Evolutionary conservation across 1,284 basidiomycete species (phyloP).

Genomic region (Heterobasidion occidentale): DNA sequence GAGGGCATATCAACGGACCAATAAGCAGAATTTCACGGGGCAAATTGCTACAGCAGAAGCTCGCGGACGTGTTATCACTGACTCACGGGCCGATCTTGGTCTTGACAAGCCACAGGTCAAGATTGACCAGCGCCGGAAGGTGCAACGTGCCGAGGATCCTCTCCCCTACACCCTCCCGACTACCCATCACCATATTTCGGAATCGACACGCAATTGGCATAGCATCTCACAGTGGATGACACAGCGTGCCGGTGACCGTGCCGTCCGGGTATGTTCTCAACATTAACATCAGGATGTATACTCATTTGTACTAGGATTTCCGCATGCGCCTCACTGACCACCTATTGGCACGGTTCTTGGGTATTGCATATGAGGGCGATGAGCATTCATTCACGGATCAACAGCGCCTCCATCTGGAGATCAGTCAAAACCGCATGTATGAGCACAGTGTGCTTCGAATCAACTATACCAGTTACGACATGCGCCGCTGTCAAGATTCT

Average conservation of each 20-base stretch:
- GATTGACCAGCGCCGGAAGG: background rate
- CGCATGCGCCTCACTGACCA: background rate
- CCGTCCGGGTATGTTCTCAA: background rate
- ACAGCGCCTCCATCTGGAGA: slow-evolving; percentile 9
- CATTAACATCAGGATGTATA: background rate
- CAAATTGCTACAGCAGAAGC: background rate
- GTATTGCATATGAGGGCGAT: background rate
- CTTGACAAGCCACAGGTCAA: background rate
- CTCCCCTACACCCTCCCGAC: background rate
- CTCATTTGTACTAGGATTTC: background rate
- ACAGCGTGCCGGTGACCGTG: background rate
- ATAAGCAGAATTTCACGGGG: background rate
- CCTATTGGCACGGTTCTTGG: background rate
- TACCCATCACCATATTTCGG: background rate
- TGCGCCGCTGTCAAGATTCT: slow-evolving; percentile 15
- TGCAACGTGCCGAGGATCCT: background rate
- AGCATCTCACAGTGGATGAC: background rate
- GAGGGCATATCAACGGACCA: background rate
- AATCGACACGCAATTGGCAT: background rate
- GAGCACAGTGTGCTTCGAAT: slow-evolving; percentile 22
- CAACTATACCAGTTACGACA: slow-evolving; percentile 39
- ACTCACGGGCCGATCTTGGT: background rate
- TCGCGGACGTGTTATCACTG: background rate
- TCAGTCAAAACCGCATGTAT: slow-evolving; percentile 23
- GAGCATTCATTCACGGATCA: background rate